Conservation (phyloP, 257 asterid genomes). For the Gentiana macrophylla region DNA sequence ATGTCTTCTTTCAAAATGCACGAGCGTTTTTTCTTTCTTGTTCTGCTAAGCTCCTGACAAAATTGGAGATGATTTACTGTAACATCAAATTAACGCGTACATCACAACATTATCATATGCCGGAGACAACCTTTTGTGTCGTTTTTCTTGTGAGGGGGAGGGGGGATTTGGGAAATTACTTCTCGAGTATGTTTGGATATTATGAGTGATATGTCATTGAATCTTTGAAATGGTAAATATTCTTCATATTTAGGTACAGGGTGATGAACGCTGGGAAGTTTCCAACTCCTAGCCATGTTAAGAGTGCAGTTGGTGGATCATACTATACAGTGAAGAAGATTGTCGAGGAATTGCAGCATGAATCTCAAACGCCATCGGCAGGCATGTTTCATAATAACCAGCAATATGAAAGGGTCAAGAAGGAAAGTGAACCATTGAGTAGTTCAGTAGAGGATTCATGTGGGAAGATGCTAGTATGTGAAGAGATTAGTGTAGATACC, state of each 20-base stretch:
- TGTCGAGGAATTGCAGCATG: constrained; percentile 48
- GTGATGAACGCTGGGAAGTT: constrained; percentile 67
- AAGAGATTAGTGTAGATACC: neutral
- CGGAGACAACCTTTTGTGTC: too few species aligned
- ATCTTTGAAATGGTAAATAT: neutral
- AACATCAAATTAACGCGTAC: too few species aligned
- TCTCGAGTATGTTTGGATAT: neutral
- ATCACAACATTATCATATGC: too few species aligned
- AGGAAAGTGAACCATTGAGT: neutral
- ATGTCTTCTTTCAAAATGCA: too few species aligned
- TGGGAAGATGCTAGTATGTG: neutral
- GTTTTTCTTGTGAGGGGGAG: too few species aligned
- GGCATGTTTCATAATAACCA: constrained; percentile 4
- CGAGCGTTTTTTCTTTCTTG: too few species aligned
- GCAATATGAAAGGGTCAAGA: constrained; percentile 4
- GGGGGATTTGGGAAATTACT: neutral
- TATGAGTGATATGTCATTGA: neutral
- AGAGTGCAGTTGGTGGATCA: constrained; percentile 52
- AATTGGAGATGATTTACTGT: too few species aligned
- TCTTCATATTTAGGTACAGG: constrained; percentile 44
- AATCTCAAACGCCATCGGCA: constrained; percentile 20
- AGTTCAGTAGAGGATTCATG: constrained; percentile 5
- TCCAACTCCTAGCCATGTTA: constrained; percentile 33
- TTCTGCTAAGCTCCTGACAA: too few species aligned
- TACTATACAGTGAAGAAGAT: constrained; percentile 38